Base-by-base conservation (phyloP, 805 yeast species). In the Ogataea populi-albae region DNA sequence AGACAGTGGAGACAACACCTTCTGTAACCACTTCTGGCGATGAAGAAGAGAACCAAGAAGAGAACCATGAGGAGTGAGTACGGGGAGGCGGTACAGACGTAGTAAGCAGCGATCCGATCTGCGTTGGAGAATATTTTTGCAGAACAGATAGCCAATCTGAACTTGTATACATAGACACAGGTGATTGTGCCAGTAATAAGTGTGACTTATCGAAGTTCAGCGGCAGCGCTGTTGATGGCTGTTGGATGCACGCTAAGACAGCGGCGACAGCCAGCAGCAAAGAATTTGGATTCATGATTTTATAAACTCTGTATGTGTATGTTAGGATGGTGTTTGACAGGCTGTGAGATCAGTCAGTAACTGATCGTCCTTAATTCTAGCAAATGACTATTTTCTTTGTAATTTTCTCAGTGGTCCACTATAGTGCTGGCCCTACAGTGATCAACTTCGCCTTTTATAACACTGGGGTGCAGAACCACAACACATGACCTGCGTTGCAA, bases 1-100 rank as follows among this genome's bases (percentile, higher is more conserved):
- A 35, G 9, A 35, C 41, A 21, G 45, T 45, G 25, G 54, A 43
- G 29, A 32, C 30, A 8, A 53, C 50, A 31, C 49, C 48, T 30
- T 45, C 45, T 20, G 46, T 42, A 23, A 48, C 34, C 15, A 47
- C 35, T 4, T 20, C 21, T 12, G 37, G 30, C 12, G 16, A 24
- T 11, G 30, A 9, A 14, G 36, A 28, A 8, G 23, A 12, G 21
- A 34, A 23, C 20, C 34, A 26, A 3, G 38, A 33, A 5, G 37
- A 23, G 14, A 41, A 21, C 41, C 41, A 35, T 11, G 15, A 14
- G 14, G 7, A 7, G 29, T 35, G 14, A 12, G 19, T 17, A 6
- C 19, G 19, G 15, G 12, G 9, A 7, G 21, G 11, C 7, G 11
- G 21, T 10, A 17, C 8, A 16, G 30, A 27, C 16, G 39, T 22